Evolutionary conservation across 1,284 basidiomycete genomes (phyloP), one percentile per base, ranked within the genome.

Genomic region (Cryptococcus sp.): DNA sequence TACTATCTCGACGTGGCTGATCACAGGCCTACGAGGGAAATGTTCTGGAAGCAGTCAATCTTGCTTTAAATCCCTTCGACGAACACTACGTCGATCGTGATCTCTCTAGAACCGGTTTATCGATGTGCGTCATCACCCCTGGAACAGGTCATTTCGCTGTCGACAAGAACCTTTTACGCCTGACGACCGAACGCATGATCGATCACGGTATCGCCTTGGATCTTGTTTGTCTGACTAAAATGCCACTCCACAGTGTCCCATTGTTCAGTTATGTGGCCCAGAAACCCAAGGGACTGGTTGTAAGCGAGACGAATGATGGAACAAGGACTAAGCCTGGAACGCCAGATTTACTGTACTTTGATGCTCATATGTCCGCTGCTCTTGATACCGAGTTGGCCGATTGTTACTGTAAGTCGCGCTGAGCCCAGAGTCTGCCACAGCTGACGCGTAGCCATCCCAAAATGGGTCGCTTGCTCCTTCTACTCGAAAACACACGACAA

Each of bases 11-110:
- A n/a, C n/a, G n/a, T n/a, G n/a, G 28, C 23, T 53, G 34, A 32
- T 37, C 25, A n/a, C 87, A 85, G 70, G 93, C 96, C 0, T 90
- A 97, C 66, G 91, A 98, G 63, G 93, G 93, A 2, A 94, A 93
- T 41, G 80, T 98, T 24, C 82, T 98, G 7, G 94, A 98, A 74
- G 91, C 92, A 1, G 81, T 98, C 61, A 98, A 98, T 64, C 81
- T 98, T 48, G 88, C 86, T 1, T 81, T 98, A 18, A 96, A 94
- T 66, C 90, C 93, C 0, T 88, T 88, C 22, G 93, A 98, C 75
- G 88, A 88, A 22, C 91, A 97, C 71, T 97, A 94, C 70, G 86
- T 98, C 61, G 94, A 98, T 70, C 86, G 94, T 22, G 96, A 96
- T 44, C 78, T 98, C 4, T 90, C 87, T 7, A 80, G 92, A n/a